Base-by-base conservation (phyloP, 176 grass and related monocot species). In the Triticum dicoccoides region DNA sequence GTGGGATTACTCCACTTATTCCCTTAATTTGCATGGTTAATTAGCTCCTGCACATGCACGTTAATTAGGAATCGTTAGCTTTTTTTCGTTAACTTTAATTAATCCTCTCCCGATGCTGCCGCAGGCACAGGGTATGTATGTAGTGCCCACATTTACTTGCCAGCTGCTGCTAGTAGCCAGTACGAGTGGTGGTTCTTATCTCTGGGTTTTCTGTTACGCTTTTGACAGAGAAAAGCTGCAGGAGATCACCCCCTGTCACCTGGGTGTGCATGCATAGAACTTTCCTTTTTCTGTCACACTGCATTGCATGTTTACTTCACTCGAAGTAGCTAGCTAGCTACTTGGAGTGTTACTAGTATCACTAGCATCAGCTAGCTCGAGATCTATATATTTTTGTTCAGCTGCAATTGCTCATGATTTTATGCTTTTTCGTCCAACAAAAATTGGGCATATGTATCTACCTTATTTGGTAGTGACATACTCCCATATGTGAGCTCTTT, bases 171-270 rank as follows among this genome's bases (percentile, higher is more conserved):
- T 24, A 47, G 14, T 5, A 52, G 5, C 1, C 32, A 47, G 70
- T 47, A 27, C 45, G 42, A 47, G 70, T 33, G 9, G 29, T 15
- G 1, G 35, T 83, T 64, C 23, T 87, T 87, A 75, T 87, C 89
- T 67, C 12, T 86, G 52, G 27, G 29, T 56, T 34, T 86, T 86
- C 84, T 39, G 42, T 67, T 79, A 72, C 67, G 68, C 77, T 88
- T 58, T 81, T 70, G 69, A 8, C 61, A 81, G 25, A 52, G 69
- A 88, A 91, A 91, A 42, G 61, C 85, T 91, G 89, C 85, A 81
- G 8, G 27, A 74, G 47, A 77, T 85, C 70, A 24, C 15, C 51
- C 51, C 61, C 27, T 84, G 85, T 61, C 85, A 17, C 14, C 64
- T 44, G 39, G 20, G 35, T 20, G 14, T 23, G 66, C 72, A 54